Percentiles rank a stretch among this genome's conserved stretches.
Conservation (phyloP, 345 rosid species). For the sweet orange (Citrus sinensis) region DNA sequence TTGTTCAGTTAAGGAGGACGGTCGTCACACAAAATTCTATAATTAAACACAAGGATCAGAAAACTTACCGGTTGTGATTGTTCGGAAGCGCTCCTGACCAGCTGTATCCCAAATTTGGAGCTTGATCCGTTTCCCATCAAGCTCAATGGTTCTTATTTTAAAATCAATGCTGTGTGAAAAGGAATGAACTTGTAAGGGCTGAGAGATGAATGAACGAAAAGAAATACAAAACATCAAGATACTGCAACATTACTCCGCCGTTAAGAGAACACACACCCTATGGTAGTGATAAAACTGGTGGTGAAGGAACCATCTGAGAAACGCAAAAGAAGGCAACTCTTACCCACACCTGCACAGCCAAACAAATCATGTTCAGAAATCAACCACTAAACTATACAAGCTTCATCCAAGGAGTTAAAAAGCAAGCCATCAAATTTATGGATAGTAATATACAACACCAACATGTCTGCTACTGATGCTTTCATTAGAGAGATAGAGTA, state of each 20-base stretch:
- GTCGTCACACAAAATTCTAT: neutral
- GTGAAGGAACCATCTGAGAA: slow-evolving; percentile 59
- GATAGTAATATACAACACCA: neutral
- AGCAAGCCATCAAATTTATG: neutral
- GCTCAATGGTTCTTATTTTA: slow-evolving; percentile 80
- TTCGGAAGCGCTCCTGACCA: slow-evolving; percentile 86
- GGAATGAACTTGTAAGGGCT: neutral
- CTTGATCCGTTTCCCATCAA: slow-evolving; percentile 72
- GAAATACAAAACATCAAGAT: slow-evolving; percentile 3
- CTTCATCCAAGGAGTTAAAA: neutral
- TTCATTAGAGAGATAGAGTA: neutral
- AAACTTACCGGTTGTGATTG: slow-evolving; percentile 78
- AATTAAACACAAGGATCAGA: neutral
- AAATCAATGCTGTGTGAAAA: slow-evolving; percentile 60
- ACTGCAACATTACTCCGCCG: neutral
- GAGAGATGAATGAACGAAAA: neutral
- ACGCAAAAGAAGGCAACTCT: slow-evolving; percentile 56
- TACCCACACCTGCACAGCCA: slow-evolving; percentile 39
- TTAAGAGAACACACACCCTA: slow-evolving; percentile 33
- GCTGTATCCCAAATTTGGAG: slow-evolving; percentile 84
- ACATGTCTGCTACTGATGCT: too few relatives aligned
- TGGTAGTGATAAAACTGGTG: slow-evolving; percentile 53
- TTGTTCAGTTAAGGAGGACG: neutral
- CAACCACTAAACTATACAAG: neutral
- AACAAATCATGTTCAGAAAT: neutral